phyloP scores from a whole-genome alignment of 2,329 filamentous ascomycete species.

The Colletotrichum viniferum region DNA sequence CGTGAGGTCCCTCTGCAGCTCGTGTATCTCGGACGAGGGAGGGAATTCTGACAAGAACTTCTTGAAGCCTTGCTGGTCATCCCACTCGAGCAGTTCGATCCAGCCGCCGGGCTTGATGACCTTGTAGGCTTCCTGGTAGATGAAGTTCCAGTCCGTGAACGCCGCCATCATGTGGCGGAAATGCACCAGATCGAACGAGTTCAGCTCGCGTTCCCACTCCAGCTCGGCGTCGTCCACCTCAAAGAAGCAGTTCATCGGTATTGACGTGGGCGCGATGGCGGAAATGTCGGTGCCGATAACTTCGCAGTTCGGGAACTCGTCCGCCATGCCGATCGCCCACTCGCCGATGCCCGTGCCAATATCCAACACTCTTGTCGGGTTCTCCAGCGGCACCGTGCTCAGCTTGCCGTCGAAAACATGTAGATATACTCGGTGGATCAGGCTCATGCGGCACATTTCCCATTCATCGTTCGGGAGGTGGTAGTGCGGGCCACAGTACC shows the following conservation, averaged over 20 bases:
- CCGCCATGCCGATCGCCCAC: slow-evolving; percentile 57
- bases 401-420: slow-evolving; percentile 51
- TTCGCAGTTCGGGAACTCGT: slow-evolving; percentile 57
- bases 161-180: slow-evolving; percentile 60
- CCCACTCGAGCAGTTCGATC: slow-evolving; percentile 61
- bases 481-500: slow-evolving; percentile 63
- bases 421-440: slow-evolving; percentile 68
- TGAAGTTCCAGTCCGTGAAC: slow-evolving; percentile 59
- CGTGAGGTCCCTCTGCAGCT: slow-evolving; percentile 43
- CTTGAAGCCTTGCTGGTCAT: slow-evolving; percentile 40
- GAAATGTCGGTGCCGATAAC: slow-evolving; percentile 65
- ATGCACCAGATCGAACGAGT: slow-evolving; percentile 62
- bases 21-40: slow-evolving; percentile 48
- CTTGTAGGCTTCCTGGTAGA: slow-evolving; percentile 57
- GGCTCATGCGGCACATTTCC: slow-evolving; percentile 66
- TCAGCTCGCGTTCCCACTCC: slow-evolving; percentile 58
- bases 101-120: slow-evolving; percentile 62
- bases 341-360: slow-evolving; percentile 64
- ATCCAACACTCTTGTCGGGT: slow-evolving; percentile 53
- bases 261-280: slow-evolving; percentile 60
- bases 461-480: slow-evolving; percentile 71
- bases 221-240: slow-evolving; percentile 63
- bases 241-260: slow-evolving; percentile 64
- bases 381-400: slow-evolving; percentile 45
- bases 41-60: slow-evolving; percentile 46